A percentile compares a stretch with the other conserved stretches of the same genome.
phyloP scores from a whole-genome alignment of 192 early-diverging fungal genomes.

The Chytriomyces confervae region DNA sequence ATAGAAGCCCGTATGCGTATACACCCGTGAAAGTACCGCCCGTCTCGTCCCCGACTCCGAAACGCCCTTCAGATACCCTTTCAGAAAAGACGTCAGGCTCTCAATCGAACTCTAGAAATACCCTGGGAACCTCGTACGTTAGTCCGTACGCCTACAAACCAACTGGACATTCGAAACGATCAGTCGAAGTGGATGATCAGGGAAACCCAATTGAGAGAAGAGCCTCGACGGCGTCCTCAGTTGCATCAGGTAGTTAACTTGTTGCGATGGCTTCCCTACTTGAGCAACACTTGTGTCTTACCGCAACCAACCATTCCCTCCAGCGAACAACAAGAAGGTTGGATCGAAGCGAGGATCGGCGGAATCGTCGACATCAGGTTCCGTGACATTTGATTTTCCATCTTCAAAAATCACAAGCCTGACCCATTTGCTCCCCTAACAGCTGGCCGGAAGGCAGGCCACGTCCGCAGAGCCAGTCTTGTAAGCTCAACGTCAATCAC shows the following conservation, averaged over 20 bases:
- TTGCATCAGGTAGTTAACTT: background rate
- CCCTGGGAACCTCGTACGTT: slow-evolving; percentile 10
- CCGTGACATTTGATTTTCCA: background rate
- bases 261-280: too few species aligned
- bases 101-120: slow-evolving; percentile 14
- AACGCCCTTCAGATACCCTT: background rate
- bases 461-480: slow-evolving; percentile 23
- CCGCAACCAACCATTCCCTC: background rate
- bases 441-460: background rate
- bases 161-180: background rate
- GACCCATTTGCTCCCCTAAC: too few species aligned
- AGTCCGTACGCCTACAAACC: slow-evolving; percentile 34
- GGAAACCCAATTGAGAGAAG: background rate
- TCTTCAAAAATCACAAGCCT: background rate
- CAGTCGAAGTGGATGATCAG: background rate
- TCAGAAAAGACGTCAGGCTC: background rate
- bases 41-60: background rate
- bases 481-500: slow-evolving; percentile 32
- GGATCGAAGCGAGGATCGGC: background rate
- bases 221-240: background rate
- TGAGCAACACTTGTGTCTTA: too few species aligned
- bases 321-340: background rate
- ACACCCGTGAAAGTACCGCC: background rate
- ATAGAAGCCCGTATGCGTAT: slow-evolving; percentile 22
- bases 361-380: background rate